A percentile compares a stretch with the other conserved stretches of the same genome.
Evolutionary conservation across 73 alveolate species (phyloP).

Genomic region (Effrenium voratum): DNA sequence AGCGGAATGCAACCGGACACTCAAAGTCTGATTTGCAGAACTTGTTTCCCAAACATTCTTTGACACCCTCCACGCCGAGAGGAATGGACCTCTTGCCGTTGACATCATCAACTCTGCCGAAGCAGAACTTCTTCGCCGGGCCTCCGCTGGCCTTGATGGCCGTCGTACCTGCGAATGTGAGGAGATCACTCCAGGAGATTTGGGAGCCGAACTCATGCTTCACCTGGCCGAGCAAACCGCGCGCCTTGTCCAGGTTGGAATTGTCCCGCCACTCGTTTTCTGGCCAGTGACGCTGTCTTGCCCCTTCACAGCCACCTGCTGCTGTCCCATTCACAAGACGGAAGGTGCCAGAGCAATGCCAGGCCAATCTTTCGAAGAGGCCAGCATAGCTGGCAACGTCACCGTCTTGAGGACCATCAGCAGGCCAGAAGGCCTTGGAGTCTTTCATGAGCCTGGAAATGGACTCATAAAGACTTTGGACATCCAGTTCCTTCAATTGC

Average conservation of each 20-base stretch:
- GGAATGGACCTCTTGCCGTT: conserved; percentile 52
- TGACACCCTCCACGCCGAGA: conserved; percentile 54
- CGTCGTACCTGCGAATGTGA: conserved; percentile 40
- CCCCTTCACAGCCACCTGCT: conserved; percentile 72
- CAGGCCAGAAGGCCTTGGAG: conserved; percentile 58
- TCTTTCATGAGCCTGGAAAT: conserved; percentile 6
- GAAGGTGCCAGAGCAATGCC: conserved; percentile 76
- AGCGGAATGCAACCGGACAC: conserved; percentile 69
- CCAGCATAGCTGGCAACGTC: conserved; percentile 76
- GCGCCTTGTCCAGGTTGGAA: conserved; percentile 79
- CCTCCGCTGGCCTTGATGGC: conserved; percentile 74
- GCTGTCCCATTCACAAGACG: conserved; percentile 71
- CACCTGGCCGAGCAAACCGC: conserved; percentile 77
- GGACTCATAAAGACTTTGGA: not conserved
- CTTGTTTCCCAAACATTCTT: conserved; percentile 50
- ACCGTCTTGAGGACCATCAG: conserved; percentile 85
- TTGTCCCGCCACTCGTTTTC: conserved; percentile 88
- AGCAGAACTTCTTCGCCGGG: conserved; percentile 50
- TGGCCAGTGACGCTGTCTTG: conserved; percentile 77
- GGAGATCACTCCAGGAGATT: conserved; percentile 72
- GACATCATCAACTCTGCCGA: conserved; percentile 59
- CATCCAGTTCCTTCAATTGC: conserved; percentile 32
- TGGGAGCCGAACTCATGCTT: conserved; percentile 45
- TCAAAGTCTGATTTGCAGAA: conserved; percentile 75
- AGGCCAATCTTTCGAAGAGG: conserved; percentile 57